Evolutionary conservation across 768 basidiomycete genomes (phyloP).

Genomic region (Amanita subjunquillea): DNA sequence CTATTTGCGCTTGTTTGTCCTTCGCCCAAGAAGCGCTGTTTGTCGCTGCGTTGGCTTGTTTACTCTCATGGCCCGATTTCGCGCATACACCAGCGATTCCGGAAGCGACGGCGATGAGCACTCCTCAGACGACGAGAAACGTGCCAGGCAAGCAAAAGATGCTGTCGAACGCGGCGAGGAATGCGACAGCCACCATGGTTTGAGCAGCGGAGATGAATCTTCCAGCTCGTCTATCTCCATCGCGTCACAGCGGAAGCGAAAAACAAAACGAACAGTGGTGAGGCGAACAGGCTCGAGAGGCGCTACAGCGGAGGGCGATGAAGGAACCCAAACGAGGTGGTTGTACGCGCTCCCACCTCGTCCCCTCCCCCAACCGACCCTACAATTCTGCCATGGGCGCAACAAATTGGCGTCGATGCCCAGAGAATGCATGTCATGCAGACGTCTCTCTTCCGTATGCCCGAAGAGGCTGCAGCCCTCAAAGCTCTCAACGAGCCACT

Average conservation of each 20-base stretch:
- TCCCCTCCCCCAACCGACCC: constrained; percentile 28
- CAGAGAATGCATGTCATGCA: constrained; percentile 94
- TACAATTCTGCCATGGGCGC: constrained; percentile 59
- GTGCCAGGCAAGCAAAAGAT: constrained; percentile 15
- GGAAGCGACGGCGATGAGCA: constrained; percentile 35
- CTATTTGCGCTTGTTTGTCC: background rate
- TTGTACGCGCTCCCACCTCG: constrained; percentile 20
- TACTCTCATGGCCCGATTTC: constrained; percentile 52
- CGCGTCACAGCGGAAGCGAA: constrained; percentile 12
- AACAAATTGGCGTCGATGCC: constrained; percentile 67
- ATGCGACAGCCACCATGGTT: constrained; percentile 21
- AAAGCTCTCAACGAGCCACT: constrained; percentile 28
- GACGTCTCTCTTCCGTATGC: constrained; percentile 70
- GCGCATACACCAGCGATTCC: constrained; percentile 53
- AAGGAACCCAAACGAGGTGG: constrained; percentile 38
- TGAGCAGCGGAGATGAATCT: constrained; percentile 13
- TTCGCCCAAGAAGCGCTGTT: background rate
- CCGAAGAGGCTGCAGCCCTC: constrained; percentile 62
- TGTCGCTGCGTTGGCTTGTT: background rate
- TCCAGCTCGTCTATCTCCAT: constrained; percentile 24
- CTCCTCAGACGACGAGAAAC: constrained; percentile 3
- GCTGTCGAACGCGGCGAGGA: constrained; percentile 18
- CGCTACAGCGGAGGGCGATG: constrained; percentile 44
- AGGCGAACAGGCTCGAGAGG: constrained; percentile 19
- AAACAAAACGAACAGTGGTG: background rate